These are phyloP conservation scores for Cordyceps cateniannulata DNA, from an alignment of 2,329 filamentous ascomycete species.

Conservation along the genomic window DNA sequence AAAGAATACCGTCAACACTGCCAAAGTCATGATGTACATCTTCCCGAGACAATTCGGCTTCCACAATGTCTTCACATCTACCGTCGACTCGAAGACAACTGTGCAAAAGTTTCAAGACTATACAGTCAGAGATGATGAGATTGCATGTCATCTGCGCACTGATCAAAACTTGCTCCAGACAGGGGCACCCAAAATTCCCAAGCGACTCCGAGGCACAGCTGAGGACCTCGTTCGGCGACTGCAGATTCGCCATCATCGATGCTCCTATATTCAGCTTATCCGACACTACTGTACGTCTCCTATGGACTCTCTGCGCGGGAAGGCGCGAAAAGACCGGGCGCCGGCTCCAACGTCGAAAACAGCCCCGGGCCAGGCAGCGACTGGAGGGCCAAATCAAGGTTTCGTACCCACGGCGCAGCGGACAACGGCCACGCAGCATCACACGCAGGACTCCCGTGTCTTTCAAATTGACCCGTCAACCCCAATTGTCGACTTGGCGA, in stretches of 20 bases:
- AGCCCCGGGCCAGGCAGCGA: not conserved
- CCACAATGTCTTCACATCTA: constrained; percentile 84
- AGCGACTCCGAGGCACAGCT: constrained; percentile 58
- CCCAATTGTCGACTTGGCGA: constrained; percentile 60
- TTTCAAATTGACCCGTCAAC: constrained; percentile 7
- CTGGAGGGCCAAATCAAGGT: not conserved
- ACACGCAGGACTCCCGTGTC: not conserved
- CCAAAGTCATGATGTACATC: constrained; percentile 81
- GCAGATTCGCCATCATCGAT: constrained; percentile 64
- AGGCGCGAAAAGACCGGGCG: not conserved
- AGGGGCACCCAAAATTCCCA: constrained; percentile 44
- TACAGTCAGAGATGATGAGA: constrained; percentile 77
- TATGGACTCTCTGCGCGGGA: constrained; percentile 19
- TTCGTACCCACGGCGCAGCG: not conserved
- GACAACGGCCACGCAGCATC: not conserved
- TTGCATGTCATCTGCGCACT: constrained; percentile 32
- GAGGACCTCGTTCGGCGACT: constrained; percentile 58
- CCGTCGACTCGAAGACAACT: constrained; percentile 57
- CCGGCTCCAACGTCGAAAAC: not conserved
- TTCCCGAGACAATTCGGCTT: constrained; percentile 87
- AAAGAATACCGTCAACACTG: constrained; percentile 40
- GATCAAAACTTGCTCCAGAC: constrained; percentile 12
- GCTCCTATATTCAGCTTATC: constrained; percentile 73
- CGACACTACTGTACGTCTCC: constrained; percentile 68
- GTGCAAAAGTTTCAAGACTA: constrained; percentile 77